Evolutionary conservation across 2,329 filamentous ascomycete species (phyloP).

Genomic region (Aureobasidium leucospermi): DNA sequence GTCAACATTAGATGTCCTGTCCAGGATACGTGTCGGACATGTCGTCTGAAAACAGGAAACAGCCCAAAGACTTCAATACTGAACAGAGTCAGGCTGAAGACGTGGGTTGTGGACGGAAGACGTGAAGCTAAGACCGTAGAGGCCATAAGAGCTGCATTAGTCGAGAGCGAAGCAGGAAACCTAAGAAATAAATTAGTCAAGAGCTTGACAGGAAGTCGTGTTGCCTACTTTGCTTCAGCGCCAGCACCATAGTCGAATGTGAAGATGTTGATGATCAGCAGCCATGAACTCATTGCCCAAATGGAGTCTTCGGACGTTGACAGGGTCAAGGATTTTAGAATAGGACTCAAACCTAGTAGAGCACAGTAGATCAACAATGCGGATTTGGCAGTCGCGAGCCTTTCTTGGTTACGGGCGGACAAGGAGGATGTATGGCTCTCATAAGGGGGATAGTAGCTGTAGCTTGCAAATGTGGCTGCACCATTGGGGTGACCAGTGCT

Average conservation of each 20-base stretch:
- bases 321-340: conserved; percentile 89
- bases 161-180: conserved; percentile 72
- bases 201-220: conserved; percentile 16
- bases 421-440: conserved; percentile 32
- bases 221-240: conserved; percentile 40
- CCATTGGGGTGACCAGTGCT: conserved; percentile 20
- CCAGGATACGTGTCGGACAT: conserved; percentile 76
- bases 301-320: conserved; percentile 93
- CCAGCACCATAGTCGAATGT: conserved; percentile 92
- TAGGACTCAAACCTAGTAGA: conserved; percentile 83
- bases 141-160: conserved; percentile 94
- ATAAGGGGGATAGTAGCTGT: conserved; percentile 29
- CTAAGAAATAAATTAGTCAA: not conserved
- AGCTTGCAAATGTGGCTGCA: conserved; percentile 38
- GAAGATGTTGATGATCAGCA: conserved; percentile 91
- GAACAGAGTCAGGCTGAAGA: conserved; percentile 92
- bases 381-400: conserved; percentile 80
- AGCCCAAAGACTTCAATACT: conserved; percentile 95
- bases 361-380: conserved; percentile 89
- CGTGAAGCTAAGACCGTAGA: conserved; percentile 88
- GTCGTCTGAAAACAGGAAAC: conserved; percentile 93
- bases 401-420: conserved; percentile 52
- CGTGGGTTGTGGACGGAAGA: conserved; percentile 81
- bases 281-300: conserved; percentile 92
- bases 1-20: conserved; percentile 73